Evolutionary conservation across 306 rosid species (phyloP).

Genomic region (Rubus parviflorus): DNA sequence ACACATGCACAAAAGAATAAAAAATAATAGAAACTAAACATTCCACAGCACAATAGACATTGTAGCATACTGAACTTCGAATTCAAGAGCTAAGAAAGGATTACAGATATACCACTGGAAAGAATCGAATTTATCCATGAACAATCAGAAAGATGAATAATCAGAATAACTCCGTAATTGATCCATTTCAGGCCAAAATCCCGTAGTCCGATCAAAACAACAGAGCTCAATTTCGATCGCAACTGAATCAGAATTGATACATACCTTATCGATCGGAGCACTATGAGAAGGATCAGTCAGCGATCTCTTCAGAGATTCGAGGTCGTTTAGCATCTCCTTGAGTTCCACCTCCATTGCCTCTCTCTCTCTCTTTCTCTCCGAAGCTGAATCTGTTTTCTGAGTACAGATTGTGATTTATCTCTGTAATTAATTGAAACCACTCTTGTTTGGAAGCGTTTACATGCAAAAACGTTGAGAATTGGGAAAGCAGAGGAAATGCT

Average conservation of each 20-base stretch:
- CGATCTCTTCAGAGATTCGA: constrained; percentile 70
- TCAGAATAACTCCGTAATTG: neutral
- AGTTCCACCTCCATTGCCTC: constrained; percentile 68
- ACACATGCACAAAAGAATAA: neutral
- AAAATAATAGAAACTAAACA: neutral
- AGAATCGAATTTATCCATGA: neutral
- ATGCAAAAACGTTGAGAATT: neutral
- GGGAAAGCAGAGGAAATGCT: neutral
- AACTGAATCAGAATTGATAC: constrained; percentile 5
- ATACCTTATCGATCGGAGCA: constrained; percentile 58
- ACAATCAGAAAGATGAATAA: neutral
- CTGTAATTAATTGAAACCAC: neutral
- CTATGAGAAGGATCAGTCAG: constrained; percentile 62
- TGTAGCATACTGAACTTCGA: neutral
- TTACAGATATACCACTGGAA: neutral
- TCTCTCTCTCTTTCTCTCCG: constrained; percentile 15
- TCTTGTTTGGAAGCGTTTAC: constrained; percentile 10
- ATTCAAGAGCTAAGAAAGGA: neutral
- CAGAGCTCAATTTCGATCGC: constrained; percentile 13
- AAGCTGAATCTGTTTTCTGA: neutral
- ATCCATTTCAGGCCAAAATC: neutral
- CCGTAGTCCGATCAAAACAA: neutral
- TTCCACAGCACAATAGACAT: neutral
- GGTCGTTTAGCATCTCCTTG: constrained; percentile 60
- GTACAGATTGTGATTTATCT: neutral